These are phyloP conservation scores for Voacanga thouarsii DNA, from an alignment of 257 asterid genomes.

Conservation along the genomic window DNA sequence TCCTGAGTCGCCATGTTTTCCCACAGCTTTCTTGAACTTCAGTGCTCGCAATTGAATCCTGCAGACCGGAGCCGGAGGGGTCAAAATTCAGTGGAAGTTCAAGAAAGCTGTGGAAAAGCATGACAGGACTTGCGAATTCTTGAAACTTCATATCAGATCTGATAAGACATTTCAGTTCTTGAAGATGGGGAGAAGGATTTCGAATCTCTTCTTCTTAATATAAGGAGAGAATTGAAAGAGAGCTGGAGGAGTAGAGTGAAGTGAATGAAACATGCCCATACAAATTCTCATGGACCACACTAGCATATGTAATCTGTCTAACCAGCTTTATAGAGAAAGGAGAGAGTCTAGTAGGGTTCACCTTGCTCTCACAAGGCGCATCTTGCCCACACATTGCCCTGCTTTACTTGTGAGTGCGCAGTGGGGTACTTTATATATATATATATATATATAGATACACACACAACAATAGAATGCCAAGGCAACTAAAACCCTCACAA, in stretches of 20 bases:
- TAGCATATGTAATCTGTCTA: conserved; percentile 19
- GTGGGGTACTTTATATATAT: conserved; percentile 40
- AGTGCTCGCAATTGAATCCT: neutral
- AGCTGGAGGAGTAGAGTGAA: neutral
- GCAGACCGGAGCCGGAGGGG: neutral
- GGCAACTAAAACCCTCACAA: neutral
- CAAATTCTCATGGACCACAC: conserved; percentile 52
- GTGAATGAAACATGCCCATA: conserved; percentile 25
- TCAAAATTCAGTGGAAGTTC: conserved; percentile 35
- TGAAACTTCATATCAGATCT: conserved; percentile 3
- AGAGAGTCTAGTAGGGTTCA: conserved; percentile 42
- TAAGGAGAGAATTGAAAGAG: conserved; percentile 12
- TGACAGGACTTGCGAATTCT: conserved; percentile 8
- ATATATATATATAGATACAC: conserved; percentile 9
- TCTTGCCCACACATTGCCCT: conserved; percentile 39
- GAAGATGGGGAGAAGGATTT: neutral
- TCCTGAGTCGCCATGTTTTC: conserved; percentile 53
- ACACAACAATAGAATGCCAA: conserved; percentile 7
- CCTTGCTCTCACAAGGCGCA: conserved; percentile 26
- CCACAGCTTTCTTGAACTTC: conserved; percentile 32
- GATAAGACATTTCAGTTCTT: conserved; percentile 18
- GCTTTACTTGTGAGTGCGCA: conserved; percentile 43
- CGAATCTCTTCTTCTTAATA: neutral
- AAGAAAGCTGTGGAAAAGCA: conserved; percentile 21
- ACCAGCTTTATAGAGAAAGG: conserved; percentile 35